These are phyloP conservation scores for Luffa aegyptiaca DNA, from an alignment of 306 rosid genomes.

Conservation along the genomic window DNA sequence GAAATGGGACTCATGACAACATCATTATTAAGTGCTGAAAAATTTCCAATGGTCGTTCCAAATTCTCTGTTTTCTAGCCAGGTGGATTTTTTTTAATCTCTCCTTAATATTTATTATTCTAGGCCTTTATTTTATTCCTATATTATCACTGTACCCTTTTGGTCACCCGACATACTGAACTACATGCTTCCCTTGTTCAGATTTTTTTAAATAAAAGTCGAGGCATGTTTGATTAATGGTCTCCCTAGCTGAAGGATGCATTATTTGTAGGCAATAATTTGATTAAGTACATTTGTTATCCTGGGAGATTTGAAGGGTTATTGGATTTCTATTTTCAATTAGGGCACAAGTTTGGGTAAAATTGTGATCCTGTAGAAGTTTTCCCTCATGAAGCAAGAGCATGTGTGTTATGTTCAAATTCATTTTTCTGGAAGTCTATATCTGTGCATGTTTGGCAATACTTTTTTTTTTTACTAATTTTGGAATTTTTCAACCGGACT, in stretches of 20 bases:
- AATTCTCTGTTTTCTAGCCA: slow-evolving; percentile 85
- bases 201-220: not conserved
- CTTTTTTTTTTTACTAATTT: not conserved
- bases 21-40: slow-evolving; percentile 72
- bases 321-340: not conserved
- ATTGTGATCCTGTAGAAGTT: not conserved
- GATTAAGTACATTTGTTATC: not conserved
- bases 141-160: not conserved
- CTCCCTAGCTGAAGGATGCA: not conserved
- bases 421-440: not conserved
- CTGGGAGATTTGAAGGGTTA: not conserved
- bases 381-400: not conserved
- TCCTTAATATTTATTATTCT: not conserved
- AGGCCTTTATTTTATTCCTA: not conserved
- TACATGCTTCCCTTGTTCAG: not conserved
- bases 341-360: not conserved
- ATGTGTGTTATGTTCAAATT: not conserved
- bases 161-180: not conserved
- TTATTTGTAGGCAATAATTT: not conserved
- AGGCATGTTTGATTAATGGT: not conserved
- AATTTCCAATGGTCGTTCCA: slow-evolving; percentile 81
- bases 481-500: not conserved
- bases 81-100: slow-evolving; percentile 21
- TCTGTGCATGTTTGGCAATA: not conserved
- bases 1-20: slow-evolving; percentile 91